Percentiles rank a stretch among this genome's conserved stretches.
Evolutionary conservation across 2,329 filamentous ascomycete genomes (phyloP).

Genomic region (Neofusicoccum ribis): DNA sequence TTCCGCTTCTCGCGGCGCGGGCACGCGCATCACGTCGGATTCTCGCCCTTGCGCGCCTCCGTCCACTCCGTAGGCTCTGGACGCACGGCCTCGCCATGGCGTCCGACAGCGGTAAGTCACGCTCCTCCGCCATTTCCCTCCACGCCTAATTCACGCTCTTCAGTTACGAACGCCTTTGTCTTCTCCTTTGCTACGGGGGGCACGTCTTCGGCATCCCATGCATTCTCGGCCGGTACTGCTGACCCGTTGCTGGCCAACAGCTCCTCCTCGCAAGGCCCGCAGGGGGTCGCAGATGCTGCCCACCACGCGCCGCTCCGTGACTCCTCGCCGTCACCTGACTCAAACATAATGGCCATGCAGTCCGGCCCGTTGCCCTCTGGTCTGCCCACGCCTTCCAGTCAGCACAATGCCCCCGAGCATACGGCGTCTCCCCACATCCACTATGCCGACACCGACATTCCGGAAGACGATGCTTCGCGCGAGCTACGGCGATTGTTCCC

Average conservation of each 20-base stretch:
- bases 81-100: slow-evolving; percentile 1
- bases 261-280: too few relatives aligned
- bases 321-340: too few relatives aligned
- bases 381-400: too few relatives aligned
- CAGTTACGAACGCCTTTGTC: too few relatives aligned
- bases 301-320: too few relatives aligned
- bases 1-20: background rate
- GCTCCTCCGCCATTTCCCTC: background rate
- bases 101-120: background rate
- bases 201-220: too few relatives aligned
- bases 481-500: background rate
- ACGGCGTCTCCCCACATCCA: background rate
- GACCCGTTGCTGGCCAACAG: too few relatives aligned
- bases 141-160: background rate
- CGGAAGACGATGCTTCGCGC: background rate
- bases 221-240: background rate
- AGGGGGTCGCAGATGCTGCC: too few relatives aligned
- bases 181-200: too few relatives aligned
- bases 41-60: background rate
- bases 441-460: background rate
- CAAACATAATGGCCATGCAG: too few relatives aligned
- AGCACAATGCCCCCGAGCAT: background rate
- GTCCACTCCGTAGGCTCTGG: background rate
- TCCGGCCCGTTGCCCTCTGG: too few relatives aligned
- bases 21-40: too few relatives aligned